These are phyloP conservation scores for Globisporangium uncinulatum DNA, from an alignment of 352 stramenopile genomes.

Conservation along the genomic window DNA sequence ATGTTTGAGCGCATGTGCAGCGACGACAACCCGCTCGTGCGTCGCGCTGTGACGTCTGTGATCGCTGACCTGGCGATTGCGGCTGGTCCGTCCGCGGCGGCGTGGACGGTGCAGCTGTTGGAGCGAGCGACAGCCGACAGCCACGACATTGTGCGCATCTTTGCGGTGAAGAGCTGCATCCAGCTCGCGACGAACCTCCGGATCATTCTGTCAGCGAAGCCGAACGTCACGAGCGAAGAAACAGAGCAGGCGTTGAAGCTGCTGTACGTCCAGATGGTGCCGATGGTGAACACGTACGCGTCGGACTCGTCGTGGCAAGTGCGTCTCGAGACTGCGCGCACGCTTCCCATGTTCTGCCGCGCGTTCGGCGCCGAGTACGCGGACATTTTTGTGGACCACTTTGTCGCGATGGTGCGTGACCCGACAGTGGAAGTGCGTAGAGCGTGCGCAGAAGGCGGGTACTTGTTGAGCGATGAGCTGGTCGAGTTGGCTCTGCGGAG, in stretches of 20 bases:
- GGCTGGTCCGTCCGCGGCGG: constrained; percentile 38
- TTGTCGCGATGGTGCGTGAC: constrained; percentile 76
- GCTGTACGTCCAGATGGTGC: constrained; percentile 77
- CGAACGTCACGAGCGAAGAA: constrained; percentile 28
- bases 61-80: constrained; percentile 67
- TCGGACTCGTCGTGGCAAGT: constrained; percentile 87
- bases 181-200: constrained; percentile 58
- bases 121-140: constrained; percentile 80
- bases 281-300: constrained; percentile 86
- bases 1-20: constrained; percentile 87
- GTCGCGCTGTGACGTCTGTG: constrained; percentile 77
- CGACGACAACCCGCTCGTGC: constrained; percentile 82
- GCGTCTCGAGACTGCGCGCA: constrained; percentile 67
- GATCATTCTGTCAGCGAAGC: constrained; percentile 26
- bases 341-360: constrained; percentile 66
- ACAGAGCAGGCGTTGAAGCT: constrained; percentile 49
- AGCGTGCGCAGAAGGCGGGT: constrained; percentile 62
- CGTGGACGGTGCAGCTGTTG: constrained; percentile 71
- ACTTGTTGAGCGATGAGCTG: constrained; percentile 56
- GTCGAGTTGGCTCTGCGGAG: constrained; percentile 35
- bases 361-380: constrained; percentile 76
- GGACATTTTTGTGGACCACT: constrained; percentile 86
- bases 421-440: constrained; percentile 82
- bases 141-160: constrained; percentile 86
- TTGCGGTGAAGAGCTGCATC: constrained; percentile 81